Conservation (phyloP, 257 asterid species). For the Nicotiana noctiflora region DNA sequence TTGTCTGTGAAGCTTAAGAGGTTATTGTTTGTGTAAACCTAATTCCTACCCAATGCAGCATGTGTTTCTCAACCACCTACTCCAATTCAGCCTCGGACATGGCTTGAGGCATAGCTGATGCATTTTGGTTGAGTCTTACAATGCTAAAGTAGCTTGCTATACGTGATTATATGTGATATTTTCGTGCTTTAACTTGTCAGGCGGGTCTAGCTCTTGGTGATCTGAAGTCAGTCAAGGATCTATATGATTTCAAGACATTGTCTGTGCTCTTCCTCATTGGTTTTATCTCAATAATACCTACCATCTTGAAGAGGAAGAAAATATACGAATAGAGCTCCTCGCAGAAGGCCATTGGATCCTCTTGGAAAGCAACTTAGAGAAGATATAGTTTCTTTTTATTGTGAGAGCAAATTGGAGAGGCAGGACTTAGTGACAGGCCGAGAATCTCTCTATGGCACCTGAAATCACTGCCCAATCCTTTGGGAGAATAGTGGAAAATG, state of each 20-base stretch:
- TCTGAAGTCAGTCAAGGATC: constrained; percentile 70
- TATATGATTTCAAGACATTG: constrained; percentile 71
- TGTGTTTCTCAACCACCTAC: background rate
- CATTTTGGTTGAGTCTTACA: background rate
- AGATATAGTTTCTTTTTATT: constrained; percentile 7
- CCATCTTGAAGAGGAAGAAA: constrained; percentile 75
- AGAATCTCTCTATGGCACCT: background rate
- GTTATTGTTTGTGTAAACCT: background rate
- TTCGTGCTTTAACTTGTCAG: constrained; percentile 21
- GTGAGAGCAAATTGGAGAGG: background rate
- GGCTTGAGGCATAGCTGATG: background rate
- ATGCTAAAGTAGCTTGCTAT: background rate
- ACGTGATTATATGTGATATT: background rate
- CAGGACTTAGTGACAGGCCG: background rate
- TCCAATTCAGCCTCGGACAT: background rate
- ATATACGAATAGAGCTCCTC: constrained; percentile 44
- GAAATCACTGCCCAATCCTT: background rate
- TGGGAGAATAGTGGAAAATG: background rate
- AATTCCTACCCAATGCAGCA: background rate
- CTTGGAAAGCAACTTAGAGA: background rate
- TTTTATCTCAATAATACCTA: constrained; percentile 52
- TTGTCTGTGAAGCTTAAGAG: background rate
- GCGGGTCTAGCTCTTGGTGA: constrained; percentile 94
- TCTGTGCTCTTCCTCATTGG: constrained; percentile 82
- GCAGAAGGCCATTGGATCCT: background rate